Percentiles rank a stretch among this genome's conserved stretches.
Conservation (phyloP, 768 basidiomycete genomes). For the Termitomyces sp. region DNA sequence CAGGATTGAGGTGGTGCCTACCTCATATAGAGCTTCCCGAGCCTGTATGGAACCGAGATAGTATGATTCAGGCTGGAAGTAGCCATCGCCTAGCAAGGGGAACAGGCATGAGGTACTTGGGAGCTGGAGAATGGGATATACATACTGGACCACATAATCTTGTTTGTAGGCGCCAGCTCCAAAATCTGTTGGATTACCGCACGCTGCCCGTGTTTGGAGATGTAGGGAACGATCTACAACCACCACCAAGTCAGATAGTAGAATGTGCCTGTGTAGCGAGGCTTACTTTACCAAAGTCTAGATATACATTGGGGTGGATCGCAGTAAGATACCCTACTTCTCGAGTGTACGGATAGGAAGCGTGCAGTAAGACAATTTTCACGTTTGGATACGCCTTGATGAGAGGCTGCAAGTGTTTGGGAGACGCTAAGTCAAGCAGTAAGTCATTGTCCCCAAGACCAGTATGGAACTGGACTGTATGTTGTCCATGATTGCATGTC, state of each 20-base stretch:
- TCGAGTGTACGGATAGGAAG: constrained; percentile 74
- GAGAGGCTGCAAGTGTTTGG: constrained; percentile 63
- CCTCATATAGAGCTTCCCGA: constrained; percentile 56
- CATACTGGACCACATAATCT: constrained; percentile 77
- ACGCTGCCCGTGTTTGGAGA: constrained; percentile 62
- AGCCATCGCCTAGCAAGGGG: constrained; percentile 46
- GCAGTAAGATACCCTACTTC: constrained; percentile 77
- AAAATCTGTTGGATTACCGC: constrained; percentile 57
- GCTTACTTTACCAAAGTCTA: constrained; percentile 76
- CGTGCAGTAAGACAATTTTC: constrained; percentile 65
- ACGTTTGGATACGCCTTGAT: constrained; percentile 62
- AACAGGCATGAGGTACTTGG: neutral
- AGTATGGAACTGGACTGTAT: constrained; percentile 78
- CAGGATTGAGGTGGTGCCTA: constrained; percentile 19
- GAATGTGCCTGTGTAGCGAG: neutral
- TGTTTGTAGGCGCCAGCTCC: constrained; percentile 72
- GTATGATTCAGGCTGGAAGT: constrained; percentile 77
- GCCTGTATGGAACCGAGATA: constrained; percentile 68
- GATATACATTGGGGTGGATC: constrained; percentile 68
- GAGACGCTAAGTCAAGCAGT: constrained; percentile 50
- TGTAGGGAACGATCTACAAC: constrained; percentile 57
- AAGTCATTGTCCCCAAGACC: constrained; percentile 79
- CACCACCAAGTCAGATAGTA: neutral
- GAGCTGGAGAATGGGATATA: constrained; percentile 16
- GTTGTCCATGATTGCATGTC: neutral